Conservation (phyloP, 1,139 yeast species). For the Geotrichum macrosporum region DNA sequence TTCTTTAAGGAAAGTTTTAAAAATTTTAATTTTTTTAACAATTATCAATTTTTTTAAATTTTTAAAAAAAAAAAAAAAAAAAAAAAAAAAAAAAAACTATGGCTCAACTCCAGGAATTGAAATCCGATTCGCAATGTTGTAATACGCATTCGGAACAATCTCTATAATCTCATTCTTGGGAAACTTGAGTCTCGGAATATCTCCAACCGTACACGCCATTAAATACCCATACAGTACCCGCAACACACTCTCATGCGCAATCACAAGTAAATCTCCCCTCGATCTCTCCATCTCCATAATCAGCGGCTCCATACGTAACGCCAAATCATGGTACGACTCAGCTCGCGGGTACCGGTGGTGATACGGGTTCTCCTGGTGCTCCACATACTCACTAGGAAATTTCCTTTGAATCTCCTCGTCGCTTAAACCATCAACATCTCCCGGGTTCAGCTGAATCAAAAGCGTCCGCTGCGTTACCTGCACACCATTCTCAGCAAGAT, state of each 20-base stretch:
- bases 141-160: conserved; percentile 81
- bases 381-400: conserved; percentile 67
- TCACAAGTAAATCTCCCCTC: conserved; percentile 79
- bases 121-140: conserved; percentile 62
- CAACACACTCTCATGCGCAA: conserved; percentile 89
- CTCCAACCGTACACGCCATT: conserved; percentile 85
- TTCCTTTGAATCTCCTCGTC: conserved; percentile 54
- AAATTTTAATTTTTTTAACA: too few relatives aligned
- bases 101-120: conserved; percentile 37
- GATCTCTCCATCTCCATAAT: conserved; percentile 89
- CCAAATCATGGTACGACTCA: conserved; percentile 93
- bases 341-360: conserved; percentile 90
- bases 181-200: conserved; percentile 74
- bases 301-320: conserved; percentile 88
- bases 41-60: too few relatives aligned
- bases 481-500: conserved; percentile 42
- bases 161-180: conserved; percentile 81
- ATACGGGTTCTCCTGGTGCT: conserved; percentile 72
- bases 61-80: too few relatives aligned
- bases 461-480: conserved; percentile 52
- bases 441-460: conserved; percentile 84
- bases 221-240: conserved; percentile 88
- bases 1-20: too few relatives aligned
- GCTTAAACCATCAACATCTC: conserved; percentile 69
- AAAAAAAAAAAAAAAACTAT: too few relatives aligned